Conservation (phyloP, 2,329 filamentous ascomycete genomes). For the Ascocoryne sarcoides region DNA sequence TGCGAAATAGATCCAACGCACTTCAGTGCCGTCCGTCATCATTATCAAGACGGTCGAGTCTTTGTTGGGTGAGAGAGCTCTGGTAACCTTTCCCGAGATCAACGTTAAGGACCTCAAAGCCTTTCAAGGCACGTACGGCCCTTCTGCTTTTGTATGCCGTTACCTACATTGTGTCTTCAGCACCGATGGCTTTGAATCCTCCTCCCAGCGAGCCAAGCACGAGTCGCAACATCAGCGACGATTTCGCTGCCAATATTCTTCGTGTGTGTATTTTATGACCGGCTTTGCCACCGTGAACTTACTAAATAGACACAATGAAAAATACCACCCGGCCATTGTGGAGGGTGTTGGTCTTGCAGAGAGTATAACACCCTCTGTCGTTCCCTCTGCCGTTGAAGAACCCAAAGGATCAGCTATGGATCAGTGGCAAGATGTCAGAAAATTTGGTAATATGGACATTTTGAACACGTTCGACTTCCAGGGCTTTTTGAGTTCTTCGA, state of each 20-base stretch:
- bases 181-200: slow-evolving; percentile 4
- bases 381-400: too few relatives aligned
- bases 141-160: slow-evolving; percentile 4
- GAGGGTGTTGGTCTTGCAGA: too few relatives aligned
- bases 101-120: not conserved
- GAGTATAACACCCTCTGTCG: too few relatives aligned
- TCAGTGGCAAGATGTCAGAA: too few relatives aligned
- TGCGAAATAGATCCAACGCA: slow-evolving; percentile 4
- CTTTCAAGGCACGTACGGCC: slow-evolving; percentile 2
- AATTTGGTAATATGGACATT: too few relatives aligned
- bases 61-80: slow-evolving; percentile 1
- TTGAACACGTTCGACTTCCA: too few relatives aligned
- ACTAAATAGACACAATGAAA: slow-evolving; percentile 2
- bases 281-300: slow-evolving; percentile 1
- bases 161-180: slow-evolving; percentile 3
- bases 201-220: slow-evolving; percentile 1
- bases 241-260: slow-evolving; percentile 2
- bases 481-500: too few relatives aligned
- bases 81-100: not conserved
- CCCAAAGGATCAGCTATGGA: too few relatives aligned
- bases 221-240: slow-evolving; percentile 4
- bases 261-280: slow-evolving; percentile 3
- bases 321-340: too few relatives aligned
- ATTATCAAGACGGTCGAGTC: slow-evolving; percentile 4
- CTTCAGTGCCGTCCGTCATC: slow-evolving; percentile 3